A percentile compares a stretch with the other conserved stretches of the same genome.
Evolutionary conservation across 208 protist species (phyloP).

Genomic region (Trypanosoma brucei): DNA sequence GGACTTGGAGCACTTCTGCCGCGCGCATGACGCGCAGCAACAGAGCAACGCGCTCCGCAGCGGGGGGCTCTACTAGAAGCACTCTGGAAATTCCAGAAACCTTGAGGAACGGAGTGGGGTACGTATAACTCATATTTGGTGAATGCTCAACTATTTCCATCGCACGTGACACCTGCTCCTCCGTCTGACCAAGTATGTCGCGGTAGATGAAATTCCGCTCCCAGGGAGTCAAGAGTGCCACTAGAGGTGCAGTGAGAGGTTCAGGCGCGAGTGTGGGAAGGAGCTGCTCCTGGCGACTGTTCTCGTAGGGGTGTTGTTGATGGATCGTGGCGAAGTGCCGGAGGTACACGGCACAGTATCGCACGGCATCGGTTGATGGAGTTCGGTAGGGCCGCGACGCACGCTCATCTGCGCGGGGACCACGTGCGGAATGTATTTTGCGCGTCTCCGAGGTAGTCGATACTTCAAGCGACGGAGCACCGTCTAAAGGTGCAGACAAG

Average conservation of each 20-base stretch:
- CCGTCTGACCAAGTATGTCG: conserved; percentile 41
- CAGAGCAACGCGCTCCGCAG: conserved; percentile 28
- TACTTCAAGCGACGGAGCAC: not conserved
- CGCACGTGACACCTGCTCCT: conserved; percentile 18
- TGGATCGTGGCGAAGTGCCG: conserved; percentile 19
- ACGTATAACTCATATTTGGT: conserved; percentile 49
- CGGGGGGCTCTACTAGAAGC: conserved; percentile 29
- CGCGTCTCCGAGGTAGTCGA: not conserved
- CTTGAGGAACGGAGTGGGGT: conserved; percentile 32
- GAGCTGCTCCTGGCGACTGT: not conserved
- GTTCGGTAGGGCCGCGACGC: not conserved
- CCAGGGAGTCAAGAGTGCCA: conserved; percentile 47
- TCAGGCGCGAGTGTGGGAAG: conserved; percentile 31
- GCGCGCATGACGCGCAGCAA: conserved; percentile 38
- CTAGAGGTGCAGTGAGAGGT: conserved; percentile 53
- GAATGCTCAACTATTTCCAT: conserved; percentile 27
- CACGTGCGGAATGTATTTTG: not conserved
- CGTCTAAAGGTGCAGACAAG: not conserved
- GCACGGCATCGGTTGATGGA: not conserved
- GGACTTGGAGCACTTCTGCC: conserved; percentile 49
- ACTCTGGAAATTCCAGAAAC: conserved; percentile 16
- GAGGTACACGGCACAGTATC: conserved; percentile 26
- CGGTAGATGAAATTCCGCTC: conserved; percentile 59
- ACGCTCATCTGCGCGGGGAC: not conserved
- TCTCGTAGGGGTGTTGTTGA: no score